A percentile compares a stretch with the other conserved stretches of the same genome.
Evolutionary conservation across 306 rosid genomes (phyloP).

Genomic region (Vicia sativa): DNA sequence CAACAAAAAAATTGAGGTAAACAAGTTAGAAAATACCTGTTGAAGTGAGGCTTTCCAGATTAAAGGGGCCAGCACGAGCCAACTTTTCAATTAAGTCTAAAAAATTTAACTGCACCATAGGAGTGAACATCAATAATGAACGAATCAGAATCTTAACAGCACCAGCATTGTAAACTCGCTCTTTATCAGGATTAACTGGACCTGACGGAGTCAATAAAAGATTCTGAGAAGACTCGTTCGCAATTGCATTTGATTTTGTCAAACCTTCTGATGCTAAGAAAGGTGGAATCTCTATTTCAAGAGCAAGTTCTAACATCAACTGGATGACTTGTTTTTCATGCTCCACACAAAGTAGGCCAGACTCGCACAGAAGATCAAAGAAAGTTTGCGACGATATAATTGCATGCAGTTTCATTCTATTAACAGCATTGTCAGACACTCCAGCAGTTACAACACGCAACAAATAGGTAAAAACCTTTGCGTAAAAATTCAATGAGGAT

Average conservation of each 20-base stretch:
- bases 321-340: constrained; percentile 93
- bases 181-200: constrained; percentile 72
- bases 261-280: constrained; percentile 66
- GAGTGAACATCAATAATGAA: constrained; percentile 79
- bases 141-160: constrained; percentile 82
- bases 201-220: constrained; percentile 75
- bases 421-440: constrained; percentile 74
- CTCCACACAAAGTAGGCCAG: constrained; percentile 90
- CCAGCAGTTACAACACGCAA: constrained; percentile 86
- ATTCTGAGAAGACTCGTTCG: constrained; percentile 55
- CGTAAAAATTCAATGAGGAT: constrained; percentile 56
- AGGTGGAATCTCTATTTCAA: constrained; percentile 87
- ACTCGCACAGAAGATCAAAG: constrained; percentile 85
- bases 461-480: constrained; percentile 70
- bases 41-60: constrained; percentile 91
- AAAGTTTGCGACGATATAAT: constrained; percentile 88
- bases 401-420: constrained; percentile 78
- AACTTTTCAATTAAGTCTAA: constrained; percentile 74
- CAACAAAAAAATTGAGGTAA: constrained; percentile 29
- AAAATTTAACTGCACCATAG: constrained; percentile 85
- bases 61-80: constrained; percentile 82
- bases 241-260: constrained; percentile 48
- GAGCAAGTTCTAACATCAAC: constrained; percentile 88
- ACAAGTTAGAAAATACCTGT: constrained; percentile 61
- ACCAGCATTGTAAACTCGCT: constrained; percentile 83